These are phyloP conservation scores for Cladosporium sp. DNA, from an alignment of 2,329 filamentous ascomycete species.

Conservation along the genomic window DNA sequence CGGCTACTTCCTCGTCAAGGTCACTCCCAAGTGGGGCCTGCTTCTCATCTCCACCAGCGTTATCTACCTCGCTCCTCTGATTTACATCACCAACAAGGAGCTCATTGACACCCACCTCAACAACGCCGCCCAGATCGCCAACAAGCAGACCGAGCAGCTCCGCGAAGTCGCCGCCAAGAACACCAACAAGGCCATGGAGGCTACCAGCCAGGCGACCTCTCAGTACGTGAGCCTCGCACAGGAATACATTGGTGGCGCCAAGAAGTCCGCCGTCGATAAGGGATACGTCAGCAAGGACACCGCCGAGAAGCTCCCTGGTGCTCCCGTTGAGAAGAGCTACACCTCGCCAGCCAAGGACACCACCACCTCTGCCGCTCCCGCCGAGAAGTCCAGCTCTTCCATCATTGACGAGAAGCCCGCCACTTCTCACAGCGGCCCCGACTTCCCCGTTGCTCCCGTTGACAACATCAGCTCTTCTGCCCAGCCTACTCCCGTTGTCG, in stretches of 20 bases:
- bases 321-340: conserved; percentile 24
- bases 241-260: conserved; percentile 51
- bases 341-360: conserved; percentile 15
- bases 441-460: conserved; percentile 4
- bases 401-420: conserved; percentile 12
- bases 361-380: conserved; percentile 6
- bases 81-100: conserved; percentile 68
- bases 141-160: conserved; percentile 61
- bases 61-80: conserved; percentile 61
- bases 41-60: conserved; percentile 58
- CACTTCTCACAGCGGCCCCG: conserved; percentile 18
- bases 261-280: conserved; percentile 41
- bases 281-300: conserved; percentile 40
- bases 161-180: conserved; percentile 63
- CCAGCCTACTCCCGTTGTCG: neutral
- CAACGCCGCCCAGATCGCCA: conserved; percentile 56
- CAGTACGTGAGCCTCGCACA: conserved; percentile 64
- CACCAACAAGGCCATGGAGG: conserved; percentile 59
- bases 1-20: conserved; percentile 66
- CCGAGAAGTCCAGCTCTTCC: neutral
- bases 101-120: conserved; percentile 63
- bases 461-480: conserved; percentile 7
- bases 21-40: conserved; percentile 66
- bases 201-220: conserved; percentile 60
- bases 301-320: conserved; percentile 31